Percentiles rank a stretch among this genome's conserved stretches.
phyloP scores from a whole-genome alignment of 2,329 filamentous ascomycete genomes.

The Xylaria sp. region DNA sequence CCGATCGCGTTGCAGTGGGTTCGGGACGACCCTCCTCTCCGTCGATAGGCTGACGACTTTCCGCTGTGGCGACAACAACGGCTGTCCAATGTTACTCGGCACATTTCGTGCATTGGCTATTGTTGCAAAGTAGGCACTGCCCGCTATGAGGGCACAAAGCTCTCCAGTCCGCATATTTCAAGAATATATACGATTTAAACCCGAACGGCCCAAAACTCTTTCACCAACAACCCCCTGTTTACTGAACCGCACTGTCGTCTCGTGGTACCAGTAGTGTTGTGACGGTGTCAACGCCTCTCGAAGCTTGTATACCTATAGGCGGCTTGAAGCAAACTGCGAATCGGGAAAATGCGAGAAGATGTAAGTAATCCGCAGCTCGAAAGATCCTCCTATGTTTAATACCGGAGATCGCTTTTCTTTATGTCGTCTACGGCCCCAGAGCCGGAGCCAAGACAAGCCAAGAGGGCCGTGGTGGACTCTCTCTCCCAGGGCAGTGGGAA shows the following conservation, averaged over 20 bases:
- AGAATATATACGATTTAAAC: not conserved
- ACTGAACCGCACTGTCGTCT: not conserved
- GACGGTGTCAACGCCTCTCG: not conserved
- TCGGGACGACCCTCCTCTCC: conserved; percentile 46
- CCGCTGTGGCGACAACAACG: conserved; percentile 30
- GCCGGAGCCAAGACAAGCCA: conserved; percentile 10
- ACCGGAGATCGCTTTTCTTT: conserved; percentile 19
- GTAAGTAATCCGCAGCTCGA: not conserved
- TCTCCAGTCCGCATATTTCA: conserved; percentile 36
- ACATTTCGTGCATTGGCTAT: conserved; percentile 37
- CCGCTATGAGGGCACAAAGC: conserved; percentile 36
- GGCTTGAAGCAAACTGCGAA: no score
- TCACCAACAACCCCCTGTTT: not conserved
- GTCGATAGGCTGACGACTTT: conserved; percentile 55
- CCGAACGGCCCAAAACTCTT: not conserved
- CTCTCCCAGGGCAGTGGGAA: conserved; percentile 32
- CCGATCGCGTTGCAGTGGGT: conserved; percentile 53
- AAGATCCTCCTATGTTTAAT: not conserved
- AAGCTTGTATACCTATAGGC: not conserved
- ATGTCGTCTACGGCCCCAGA: conserved; percentile 20
- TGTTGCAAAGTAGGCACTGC: conserved; percentile 34
- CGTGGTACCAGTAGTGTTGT: not conserved
- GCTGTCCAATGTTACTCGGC: conserved; percentile 29
- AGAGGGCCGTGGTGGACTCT: conserved; percentile 7
- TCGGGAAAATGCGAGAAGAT: not conserved